Percentiles rank a stretch among this genome's conserved stretches.
Conservation (phyloP, 2,329 filamentous ascomycete species). For the Aspergillus versicolor region DNA sequence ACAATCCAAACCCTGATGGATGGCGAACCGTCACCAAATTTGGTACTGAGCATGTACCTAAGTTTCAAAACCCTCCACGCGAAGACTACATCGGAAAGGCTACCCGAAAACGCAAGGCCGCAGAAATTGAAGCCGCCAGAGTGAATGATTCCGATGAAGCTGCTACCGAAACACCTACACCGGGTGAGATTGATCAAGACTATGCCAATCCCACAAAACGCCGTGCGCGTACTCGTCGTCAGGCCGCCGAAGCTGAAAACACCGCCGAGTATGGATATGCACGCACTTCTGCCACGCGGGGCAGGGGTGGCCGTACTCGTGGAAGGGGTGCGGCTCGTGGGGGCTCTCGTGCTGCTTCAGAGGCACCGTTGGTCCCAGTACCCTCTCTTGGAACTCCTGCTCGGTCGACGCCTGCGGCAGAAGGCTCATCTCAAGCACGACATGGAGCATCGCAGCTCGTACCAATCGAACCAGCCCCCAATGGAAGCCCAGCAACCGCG, state of each 20-base stretch:
- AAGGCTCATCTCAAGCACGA: conserved; percentile 15
- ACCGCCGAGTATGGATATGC: conserved; percentile 17
- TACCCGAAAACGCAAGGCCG: conserved; percentile 39
- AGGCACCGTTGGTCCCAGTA: conserved; percentile 13
- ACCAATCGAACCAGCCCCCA: conserved; percentile 23
- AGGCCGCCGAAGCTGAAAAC: conserved; percentile 21
- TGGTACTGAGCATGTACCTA: conserved; percentile 38
- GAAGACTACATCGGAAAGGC: conserved; percentile 29
- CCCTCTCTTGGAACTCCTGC: conserved; percentile 7
- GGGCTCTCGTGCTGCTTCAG: conserved; percentile 23
- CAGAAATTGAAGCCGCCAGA: conserved; percentile 33
- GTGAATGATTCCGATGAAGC: conserved; percentile 27
- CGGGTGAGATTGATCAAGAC: conserved; percentile 31
- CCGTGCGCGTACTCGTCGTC: conserved; percentile 31
- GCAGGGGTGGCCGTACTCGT: conserved; percentile 31
- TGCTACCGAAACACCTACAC: conserved; percentile 24
- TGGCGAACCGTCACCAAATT: conserved; percentile 39
- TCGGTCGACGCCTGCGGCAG: conserved; percentile 7
- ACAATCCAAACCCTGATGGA: conserved; percentile 43
- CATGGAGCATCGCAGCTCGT: conserved; percentile 18
- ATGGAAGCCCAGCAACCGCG: conserved; percentile 8
- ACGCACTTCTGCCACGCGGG: conserved; percentile 19
- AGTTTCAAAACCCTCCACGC: conserved; percentile 32
- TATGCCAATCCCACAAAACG: conserved; percentile 26
- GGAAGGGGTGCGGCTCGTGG: conserved; percentile 28